These are phyloP conservation scores for Paraglomus occultum DNA, from an alignment of 192 early-diverging fungal genomes.

Conservation along the genomic window DNA sequence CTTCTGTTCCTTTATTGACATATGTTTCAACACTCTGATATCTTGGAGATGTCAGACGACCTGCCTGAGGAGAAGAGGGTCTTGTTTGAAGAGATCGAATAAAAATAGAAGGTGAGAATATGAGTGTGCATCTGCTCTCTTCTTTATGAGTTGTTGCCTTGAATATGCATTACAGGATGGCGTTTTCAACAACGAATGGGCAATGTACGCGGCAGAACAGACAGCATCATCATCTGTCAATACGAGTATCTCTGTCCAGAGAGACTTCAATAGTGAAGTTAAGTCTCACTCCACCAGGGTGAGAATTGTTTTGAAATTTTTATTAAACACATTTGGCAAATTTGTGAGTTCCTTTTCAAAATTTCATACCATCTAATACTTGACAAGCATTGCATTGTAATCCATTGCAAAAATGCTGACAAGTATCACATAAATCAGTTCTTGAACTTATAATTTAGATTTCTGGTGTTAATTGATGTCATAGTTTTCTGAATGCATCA, in stretches of 20 bases:
- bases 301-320: constrained; percentile 4
- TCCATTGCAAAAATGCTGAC: no score
- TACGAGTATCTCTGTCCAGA: constrained; percentile 4
- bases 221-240: not conserved
- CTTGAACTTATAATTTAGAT: no score
- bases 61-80: not conserved
- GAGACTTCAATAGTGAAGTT: constrained; percentile 8
- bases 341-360: no score
- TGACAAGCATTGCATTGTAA: no score
- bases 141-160: not conserved
- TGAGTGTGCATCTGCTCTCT: not conserved
- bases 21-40: not conserved
- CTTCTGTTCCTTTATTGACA: no score
- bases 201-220: not conserved
- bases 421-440: no score
- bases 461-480: no score
- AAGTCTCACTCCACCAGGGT: not conserved
- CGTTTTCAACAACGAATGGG: constrained; percentile 10
- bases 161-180: constrained; percentile 12
- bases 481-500: no score
- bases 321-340: no score
- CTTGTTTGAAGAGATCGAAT: not conserved
- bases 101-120: constrained; percentile 25
- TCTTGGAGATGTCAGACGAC: not conserved
- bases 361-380: no score